Evolutionary conservation across 306 rosid species (phyloP), one percentile per base, ranked within the genome.

Genomic region (Malus fusca): DNA sequence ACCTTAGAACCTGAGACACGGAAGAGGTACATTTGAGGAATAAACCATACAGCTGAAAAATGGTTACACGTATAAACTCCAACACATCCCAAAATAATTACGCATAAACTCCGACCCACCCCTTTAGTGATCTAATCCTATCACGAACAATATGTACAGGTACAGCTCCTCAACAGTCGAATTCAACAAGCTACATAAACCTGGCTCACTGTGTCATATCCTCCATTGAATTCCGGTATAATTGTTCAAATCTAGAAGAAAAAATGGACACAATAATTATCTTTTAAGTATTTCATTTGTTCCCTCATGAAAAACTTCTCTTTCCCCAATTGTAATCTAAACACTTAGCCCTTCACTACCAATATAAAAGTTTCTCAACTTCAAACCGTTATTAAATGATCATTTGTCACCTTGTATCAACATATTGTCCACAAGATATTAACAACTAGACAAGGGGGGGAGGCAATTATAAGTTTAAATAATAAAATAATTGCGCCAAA

Each of bases 1-100:
- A 79, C 83, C 88, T 95, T 75, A 95, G 79, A 65, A 86, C 90
- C 98, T 95, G 91, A 70, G 79, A 87, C 23, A 66, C 51, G 55
- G 67, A 70, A 56, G 55, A 43, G 42, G 64, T 17, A 58, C 40
- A 64, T 26, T 33, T 19, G 35, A 66, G 48, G 25, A 72, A 42
- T 69, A 66, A 69, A 43, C 58, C 19, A 37, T 35, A 11, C 56
- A 65, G 58, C 30, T 4, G 21, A 40, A 14, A 23, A 56, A 19
- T 48, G 18, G 53, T 48, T 4, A 1, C 53, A 48, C 7, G 42
- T 37, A 48, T 2, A 46, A 46, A 48, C 5, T 46, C 52, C 52
- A 0, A 48, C 2, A 48, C 55, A 48, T 48, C 55, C 55, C 55
- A 48, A 48, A 48, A 15, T 48, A 17, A 26, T 46, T 15, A 28